Evolutionary conservation across 257 asterid species (phyloP), one percentile per base, ranked within the genome.

Genomic region (Ballota nigra): DNA sequence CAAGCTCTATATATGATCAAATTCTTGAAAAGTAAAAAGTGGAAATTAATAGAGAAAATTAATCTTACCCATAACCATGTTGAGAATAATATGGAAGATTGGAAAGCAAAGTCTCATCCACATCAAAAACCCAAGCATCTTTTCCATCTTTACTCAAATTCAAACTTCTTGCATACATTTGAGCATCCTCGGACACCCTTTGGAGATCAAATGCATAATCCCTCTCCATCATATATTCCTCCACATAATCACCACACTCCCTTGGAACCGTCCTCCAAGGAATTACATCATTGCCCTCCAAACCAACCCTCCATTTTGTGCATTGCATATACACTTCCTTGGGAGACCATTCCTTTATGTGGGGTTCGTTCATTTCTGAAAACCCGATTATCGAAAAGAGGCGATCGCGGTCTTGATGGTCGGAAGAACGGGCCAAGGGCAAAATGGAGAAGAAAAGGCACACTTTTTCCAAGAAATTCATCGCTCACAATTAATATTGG

Each of bases 51-150:
- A n/a, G 13, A 15, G 20, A 47, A 4, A 1, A 10, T 40, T 4
- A 13, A 4, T 58, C 45, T 31, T 80, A 90, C 93, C 97, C 97
- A 78, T 75, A 83, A 33, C 85, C 85, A 78, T 88, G 97, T 9
- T 84, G 73, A 24, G 81, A 73, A 74, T 88, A 88, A 80, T 90
- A 90, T 10, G 93, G 97, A 77, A 90, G 85, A 72, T 88, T 90
- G 0, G 90, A 90, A 26, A 90, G 83, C 69, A 90, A 63, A 58
- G 97, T 90, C 78, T 88, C 97, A 78, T 90, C 96, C 11, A 88
- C 79, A 69, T 88, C 93, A 69, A 90, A 88, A 80, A 88, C 34
- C 97, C 96, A 90, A 28, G 79, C 85, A 77, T 88, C 90, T 56
- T 67, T 85, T 10, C 90, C 93, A 78, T 88, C 96, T 18, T 38